These are phyloP conservation scores for Gryganskiella cystojenkinii DNA, from an alignment of 192 early-diverging fungal species.

Conservation along the genomic window DNA sequence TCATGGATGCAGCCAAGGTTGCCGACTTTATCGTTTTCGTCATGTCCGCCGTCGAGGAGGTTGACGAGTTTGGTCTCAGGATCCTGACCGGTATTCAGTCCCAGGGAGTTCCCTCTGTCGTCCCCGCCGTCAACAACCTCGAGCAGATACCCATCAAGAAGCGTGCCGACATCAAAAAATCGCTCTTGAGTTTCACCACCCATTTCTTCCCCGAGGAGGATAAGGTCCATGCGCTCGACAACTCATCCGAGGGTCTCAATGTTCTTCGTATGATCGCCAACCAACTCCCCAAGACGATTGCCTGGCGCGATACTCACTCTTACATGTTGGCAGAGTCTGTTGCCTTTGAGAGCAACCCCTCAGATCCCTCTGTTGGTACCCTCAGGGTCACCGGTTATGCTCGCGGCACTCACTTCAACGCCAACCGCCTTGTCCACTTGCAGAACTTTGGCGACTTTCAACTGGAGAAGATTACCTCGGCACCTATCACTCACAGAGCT, in stretches of 20 bases:
- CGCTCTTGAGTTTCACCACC: slow-evolving; percentile 83
- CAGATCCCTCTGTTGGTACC: slow-evolving; percentile 65
- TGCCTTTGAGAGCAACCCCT: slow-evolving; percentile 68
- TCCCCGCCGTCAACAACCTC: slow-evolving; percentile 81
- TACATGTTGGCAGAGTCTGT: slow-evolving; percentile 90
- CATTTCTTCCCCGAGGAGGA: slow-evolving; percentile 90
- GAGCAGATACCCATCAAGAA: slow-evolving; percentile 70
- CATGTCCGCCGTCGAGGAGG: slow-evolving; percentile 90
- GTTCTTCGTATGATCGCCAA: slow-evolving; percentile 82
- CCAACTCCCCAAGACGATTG: slow-evolving; percentile 79
- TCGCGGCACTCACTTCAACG: slow-evolving; percentile 85
- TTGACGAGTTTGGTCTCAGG: slow-evolving; percentile 92
- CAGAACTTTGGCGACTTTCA: slow-evolving; percentile 97
- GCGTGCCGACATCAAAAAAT: slow-evolving; percentile 82
- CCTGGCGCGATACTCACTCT: slow-evolving; percentile 88
- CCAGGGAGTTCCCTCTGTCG: slow-evolving; percentile 84
- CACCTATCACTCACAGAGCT: slow-evolving; percentile 23
- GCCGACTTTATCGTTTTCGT: slow-evolving; percentile 92
- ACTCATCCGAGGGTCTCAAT: slow-evolving; percentile 67
- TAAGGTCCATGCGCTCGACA: slow-evolving; percentile 74
- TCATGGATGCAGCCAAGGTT: slow-evolving; percentile 90
- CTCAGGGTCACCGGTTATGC: slow-evolving; percentile 89
- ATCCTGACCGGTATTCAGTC: slow-evolving; percentile 86
- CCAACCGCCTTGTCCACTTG: slow-evolving; percentile 92
- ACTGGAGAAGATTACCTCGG: slow-evolving; percentile 70